phyloP scores from a whole-genome alignment of 2,329 filamentous ascomycete species.

The Neonectria ditissima region DNA sequence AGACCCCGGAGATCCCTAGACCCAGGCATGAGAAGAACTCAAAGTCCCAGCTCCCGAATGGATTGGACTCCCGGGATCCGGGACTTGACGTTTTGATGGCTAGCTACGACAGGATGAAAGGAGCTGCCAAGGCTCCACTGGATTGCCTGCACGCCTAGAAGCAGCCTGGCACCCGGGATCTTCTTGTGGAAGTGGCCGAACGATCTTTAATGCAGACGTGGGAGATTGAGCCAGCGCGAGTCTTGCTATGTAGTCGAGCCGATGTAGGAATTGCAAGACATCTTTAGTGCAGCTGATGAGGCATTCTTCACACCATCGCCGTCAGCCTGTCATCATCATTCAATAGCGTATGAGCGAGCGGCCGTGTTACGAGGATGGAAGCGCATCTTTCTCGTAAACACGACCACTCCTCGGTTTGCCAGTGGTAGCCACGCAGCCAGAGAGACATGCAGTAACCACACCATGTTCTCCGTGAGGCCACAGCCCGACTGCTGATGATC shows the following conservation, averaged over 20 bases:
- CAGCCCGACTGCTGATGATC: constrained; percentile 5
- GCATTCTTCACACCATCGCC: background rate
- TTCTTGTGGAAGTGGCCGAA: constrained; percentile 1
- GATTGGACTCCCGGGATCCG: constrained; percentile 19
- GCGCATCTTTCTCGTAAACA: background rate
- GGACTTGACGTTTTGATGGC: constrained; percentile 12
- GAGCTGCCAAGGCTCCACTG: constrained; percentile 14
- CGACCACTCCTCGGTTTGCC: background rate
- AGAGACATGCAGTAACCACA: background rate
- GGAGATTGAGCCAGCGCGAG: background rate
- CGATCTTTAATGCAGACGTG: background rate
- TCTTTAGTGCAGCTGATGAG: background rate
- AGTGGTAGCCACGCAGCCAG: background rate
- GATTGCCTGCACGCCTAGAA: background rate
- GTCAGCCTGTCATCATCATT: background rate
- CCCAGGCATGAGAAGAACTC: background rate
- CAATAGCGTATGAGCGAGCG: background rate
- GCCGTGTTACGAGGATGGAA: background rate
- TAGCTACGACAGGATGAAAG: constrained; percentile 20
- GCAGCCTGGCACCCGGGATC: background rate
- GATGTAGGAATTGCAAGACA: background rate
- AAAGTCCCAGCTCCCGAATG: constrained; percentile 10
- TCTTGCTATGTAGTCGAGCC: background rate
- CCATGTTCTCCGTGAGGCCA: background rate
- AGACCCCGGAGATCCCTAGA: constrained; percentile 3